Evolutionary conservation across 139 green algal genomes (phyloP).

Genomic region (Deuterostichococcus epilithicus): DNA sequence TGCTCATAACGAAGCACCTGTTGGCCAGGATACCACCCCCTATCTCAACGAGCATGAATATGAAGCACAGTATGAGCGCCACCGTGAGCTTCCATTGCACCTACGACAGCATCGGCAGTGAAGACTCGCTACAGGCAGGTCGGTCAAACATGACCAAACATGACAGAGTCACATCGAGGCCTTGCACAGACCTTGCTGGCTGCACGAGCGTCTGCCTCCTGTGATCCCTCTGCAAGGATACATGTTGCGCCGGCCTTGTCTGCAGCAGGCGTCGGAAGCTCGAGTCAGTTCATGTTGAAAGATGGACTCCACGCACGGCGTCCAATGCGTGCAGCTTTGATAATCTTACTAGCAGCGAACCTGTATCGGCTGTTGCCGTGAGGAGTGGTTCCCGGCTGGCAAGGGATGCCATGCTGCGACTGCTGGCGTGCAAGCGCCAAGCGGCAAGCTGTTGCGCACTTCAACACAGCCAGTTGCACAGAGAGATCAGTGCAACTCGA

Average conservation of each 20-base stretch:
- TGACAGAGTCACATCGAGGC: not conserved
- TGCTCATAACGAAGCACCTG: constrained; percentile 16
- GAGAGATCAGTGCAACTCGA: too few species aligned
- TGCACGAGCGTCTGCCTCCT: not conserved
- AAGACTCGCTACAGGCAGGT: not conserved
- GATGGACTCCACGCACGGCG: too few species aligned
- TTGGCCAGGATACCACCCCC: constrained; percentile 43
- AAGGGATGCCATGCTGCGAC: too few species aligned
- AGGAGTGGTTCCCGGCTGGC: too few species aligned
- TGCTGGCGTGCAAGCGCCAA: too few species aligned
- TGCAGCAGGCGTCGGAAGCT: too few species aligned
- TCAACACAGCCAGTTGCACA: too few species aligned
- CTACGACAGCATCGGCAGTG: constrained; percentile 1
- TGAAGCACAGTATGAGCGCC: constrained; percentile 37
- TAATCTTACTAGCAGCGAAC: too few species aligned
- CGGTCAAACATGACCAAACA: not conserved
- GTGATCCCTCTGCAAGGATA: constrained; percentile 9
- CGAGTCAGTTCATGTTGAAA: too few species aligned
- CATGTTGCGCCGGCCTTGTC: constrained; percentile 3
- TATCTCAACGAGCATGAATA: constrained; percentile 52
- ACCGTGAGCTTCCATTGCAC: constrained; percentile 40
- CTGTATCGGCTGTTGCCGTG: too few species aligned
- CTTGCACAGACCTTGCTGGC: not conserved
- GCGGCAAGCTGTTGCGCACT: too few species aligned
- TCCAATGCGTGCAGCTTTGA: too few species aligned